Conservation (phyloP, 768 basidiomycete species). For the Chalciporus sphaerocephalus region DNA sequence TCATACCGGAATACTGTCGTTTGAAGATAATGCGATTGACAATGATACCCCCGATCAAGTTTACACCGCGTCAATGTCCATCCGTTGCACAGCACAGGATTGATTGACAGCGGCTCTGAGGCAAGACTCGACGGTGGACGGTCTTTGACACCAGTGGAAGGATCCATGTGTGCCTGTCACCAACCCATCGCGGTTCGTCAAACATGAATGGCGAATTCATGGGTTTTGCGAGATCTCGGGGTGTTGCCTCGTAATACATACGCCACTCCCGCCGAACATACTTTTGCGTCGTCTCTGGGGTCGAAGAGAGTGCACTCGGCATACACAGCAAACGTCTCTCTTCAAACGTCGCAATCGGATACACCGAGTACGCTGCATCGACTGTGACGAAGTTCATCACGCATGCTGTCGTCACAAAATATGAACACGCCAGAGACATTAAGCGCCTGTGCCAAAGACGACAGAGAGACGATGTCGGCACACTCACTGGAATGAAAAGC, state of each 20-base stretch:
- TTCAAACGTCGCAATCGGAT: conserved; percentile 40
- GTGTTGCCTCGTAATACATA: conserved; percentile 11
- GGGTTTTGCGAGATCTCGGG: background rate
- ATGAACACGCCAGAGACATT: background rate
- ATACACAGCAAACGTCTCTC: conserved; percentile 25
- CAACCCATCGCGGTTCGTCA: conserved; percentile 26
- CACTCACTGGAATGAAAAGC: conserved; percentile 46
- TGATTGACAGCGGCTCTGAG: conserved; percentile 11
- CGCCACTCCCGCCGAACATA: conserved; percentile 38
- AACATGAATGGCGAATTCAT: conserved; percentile 17
- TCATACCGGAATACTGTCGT: conserved; percentile 26
- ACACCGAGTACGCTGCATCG: conserved; percentile 39
- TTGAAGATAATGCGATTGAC: conserved; percentile 2
- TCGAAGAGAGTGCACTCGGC: conserved; percentile 1
- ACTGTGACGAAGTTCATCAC: conserved; percentile 45
- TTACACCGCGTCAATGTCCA: conserved; percentile 7
- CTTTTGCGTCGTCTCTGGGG: conserved; percentile 24
- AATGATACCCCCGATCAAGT: background rate
- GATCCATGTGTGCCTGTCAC: conserved; percentile 30
- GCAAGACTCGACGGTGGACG: conserved; percentile 11
- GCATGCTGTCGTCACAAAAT: conserved; percentile 27
- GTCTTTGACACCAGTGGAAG: conserved; percentile 16
- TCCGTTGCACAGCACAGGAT: conserved; percentile 18
- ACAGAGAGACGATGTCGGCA: background rate
- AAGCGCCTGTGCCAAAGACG: too few species aligned